These are phyloP conservation scores for Schoenoplectus triqueter DNA, from an alignment of 202 grass and related monocot species.

Conservation along the genomic window DNA sequence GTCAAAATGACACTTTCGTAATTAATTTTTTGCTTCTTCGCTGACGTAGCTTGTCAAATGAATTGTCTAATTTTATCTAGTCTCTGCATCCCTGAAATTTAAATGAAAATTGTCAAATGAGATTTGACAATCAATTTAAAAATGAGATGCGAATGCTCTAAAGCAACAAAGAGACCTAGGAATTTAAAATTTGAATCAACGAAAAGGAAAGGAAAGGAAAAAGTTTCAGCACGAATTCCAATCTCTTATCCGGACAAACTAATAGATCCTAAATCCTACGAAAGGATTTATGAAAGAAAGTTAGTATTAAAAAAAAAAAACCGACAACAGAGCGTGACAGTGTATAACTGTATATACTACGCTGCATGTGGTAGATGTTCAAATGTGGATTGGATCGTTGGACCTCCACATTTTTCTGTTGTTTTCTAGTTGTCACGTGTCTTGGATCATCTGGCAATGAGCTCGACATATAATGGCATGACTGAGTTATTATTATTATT, in stretches of 20 bases:
- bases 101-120: too few species aligned
- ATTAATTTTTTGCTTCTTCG: too few species aligned
- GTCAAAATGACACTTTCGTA: too few species aligned
- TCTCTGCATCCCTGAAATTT: too few species aligned
- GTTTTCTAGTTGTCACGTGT: conserved; percentile 19
- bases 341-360: neutral
- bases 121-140: too few species aligned
- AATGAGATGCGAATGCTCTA: neutral
- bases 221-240: conserved; percentile 18
- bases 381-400: conserved; percentile 17
- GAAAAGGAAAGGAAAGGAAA: neutral
- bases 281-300: too few species aligned
- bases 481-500: neutral
- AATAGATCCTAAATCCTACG: too few species aligned
- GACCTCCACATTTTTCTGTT: conserved; percentile 5
- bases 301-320: neutral
- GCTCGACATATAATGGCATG: neutral
- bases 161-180: conserved; percentile 13
- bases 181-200: conserved; percentile 11
- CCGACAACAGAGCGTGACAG: conserved; percentile 35
- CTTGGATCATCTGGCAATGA: conserved; percentile 21
- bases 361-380: neutral
- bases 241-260: conserved; percentile 27
- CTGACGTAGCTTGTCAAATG: too few species aligned
- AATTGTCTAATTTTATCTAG: too few species aligned